Base-by-base conservation (phyloP, 768 basidiomycete genomes). In the Boletus insuetus region DNA sequence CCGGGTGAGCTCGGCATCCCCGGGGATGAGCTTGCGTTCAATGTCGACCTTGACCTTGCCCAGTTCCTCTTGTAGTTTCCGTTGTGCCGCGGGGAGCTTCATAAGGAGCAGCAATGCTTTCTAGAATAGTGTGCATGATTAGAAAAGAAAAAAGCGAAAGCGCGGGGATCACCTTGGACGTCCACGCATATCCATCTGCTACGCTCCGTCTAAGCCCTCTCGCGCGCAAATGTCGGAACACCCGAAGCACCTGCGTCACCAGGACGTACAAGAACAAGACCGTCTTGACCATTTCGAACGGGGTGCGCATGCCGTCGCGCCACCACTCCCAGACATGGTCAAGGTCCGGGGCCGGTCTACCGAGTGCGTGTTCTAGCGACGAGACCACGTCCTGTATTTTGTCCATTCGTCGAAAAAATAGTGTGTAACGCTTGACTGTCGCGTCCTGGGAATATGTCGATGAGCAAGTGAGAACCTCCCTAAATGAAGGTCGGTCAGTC, bases 11-110 rank as follows among this genome's bases (percentile, higher is more conserved):
- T 78, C 75, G 3, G 79, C 75, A 1, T 82, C 86, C 48, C 83
- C 78, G 0, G 87, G 87, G 2, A 92, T 73, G 39, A 94, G 79
- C 57, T 81, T 82, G 60, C 74, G 74, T 65, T 89, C 85, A 43
- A 94, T 84, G 38, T 85, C 81, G 12, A 76, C 69, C 56, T 78
- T 83, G 4, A 87, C 87, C 58, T 83, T 77, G 46, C 71, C 78
- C 76, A 94, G 79, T 64, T 91, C 83, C 1, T 66, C 53, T 14
- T 81, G 77, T 24, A 94, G 81, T 54, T 84, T 85, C 61, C 75
- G 72, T 57, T 77, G 79, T 31, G 79, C 79, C 0, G 81, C 65
- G 3, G 92, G 92, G 17, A 89, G 60, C 24, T 81, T 80, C 40
- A 93, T 73, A 1, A 79, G 71, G 2, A 92, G 73, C 3, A 79